Conservation (phyloP, 2,329 filamentous ascomycete genomes). For the Ceratocystis lukuohia region DNA sequence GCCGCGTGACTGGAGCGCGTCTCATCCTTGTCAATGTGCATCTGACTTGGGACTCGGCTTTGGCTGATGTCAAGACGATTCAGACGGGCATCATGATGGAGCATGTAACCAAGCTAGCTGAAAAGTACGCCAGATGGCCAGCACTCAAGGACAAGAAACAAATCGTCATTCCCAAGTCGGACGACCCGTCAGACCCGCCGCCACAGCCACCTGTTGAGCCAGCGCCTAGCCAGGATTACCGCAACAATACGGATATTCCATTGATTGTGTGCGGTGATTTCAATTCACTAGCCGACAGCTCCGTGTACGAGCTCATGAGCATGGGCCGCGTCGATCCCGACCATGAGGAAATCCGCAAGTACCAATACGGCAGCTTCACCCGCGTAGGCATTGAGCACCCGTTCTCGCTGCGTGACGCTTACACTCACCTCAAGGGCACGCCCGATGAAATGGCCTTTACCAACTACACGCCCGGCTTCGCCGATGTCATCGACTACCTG, state of each 20-base stretch:
- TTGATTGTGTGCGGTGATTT: slow-evolving; percentile 89
- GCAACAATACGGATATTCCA: slow-evolving; percentile 74
- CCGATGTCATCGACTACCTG: slow-evolving; percentile 88
- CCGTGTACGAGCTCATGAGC: slow-evolving; percentile 80
- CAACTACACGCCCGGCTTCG: slow-evolving; percentile 92
- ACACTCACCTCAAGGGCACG: slow-evolving; percentile 67
- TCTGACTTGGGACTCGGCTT: slow-evolving; percentile 83
- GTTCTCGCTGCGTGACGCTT: slow-evolving; percentile 85
- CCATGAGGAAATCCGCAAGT: slow-evolving; percentile 65
- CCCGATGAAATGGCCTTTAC: slow-evolving; percentile 81
- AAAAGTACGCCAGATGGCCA: slow-evolving; percentile 69
- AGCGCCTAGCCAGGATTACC: slow-evolving; percentile 74
- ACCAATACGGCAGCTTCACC: slow-evolving; percentile 88
- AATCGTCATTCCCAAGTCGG: slow-evolving; percentile 31
- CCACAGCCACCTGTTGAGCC: slow-evolving; percentile 48
- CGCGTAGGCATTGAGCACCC: slow-evolving; percentile 85
- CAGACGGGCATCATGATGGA: slow-evolving; percentile 95
- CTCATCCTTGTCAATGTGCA: slow-evolving; percentile 90
- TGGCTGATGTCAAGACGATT: slow-evolving; percentile 89
- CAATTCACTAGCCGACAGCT: slow-evolving; percentile 78
- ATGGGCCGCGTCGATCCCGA: slow-evolving; percentile 64
- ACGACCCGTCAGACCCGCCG: slow-evolving; percentile 32
- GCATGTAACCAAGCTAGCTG: slow-evolving; percentile 70
- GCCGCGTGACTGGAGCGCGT: slow-evolving; percentile 74
- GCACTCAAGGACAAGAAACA: slow-evolving; percentile 68